These are phyloP conservation scores for Phragmites australis DNA, from an alignment of 176 grass and related monocot genomes.

Conservation along the genomic window DNA sequence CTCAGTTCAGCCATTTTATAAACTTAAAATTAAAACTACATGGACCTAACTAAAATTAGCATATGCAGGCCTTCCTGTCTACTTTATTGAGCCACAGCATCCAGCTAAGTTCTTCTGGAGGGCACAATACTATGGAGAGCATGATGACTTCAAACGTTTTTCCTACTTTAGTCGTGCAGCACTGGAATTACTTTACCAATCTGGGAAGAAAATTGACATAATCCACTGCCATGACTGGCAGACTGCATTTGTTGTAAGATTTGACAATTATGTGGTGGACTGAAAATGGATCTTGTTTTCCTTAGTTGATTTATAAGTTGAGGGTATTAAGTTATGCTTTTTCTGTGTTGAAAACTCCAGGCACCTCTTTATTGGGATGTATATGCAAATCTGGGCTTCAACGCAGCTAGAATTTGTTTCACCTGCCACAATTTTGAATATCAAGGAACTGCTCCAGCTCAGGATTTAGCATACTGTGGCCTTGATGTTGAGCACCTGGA, in stretches of 20 bases:
- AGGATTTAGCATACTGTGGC: conserved; percentile 78
- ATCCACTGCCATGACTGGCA: conserved; percentile 99
- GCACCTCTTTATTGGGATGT: conserved; percentile 98
- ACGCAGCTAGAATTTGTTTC: conserved; percentile 94
- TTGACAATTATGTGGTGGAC: conserved; percentile 1
- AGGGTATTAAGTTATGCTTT: neutral
- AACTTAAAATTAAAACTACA: conserved; percentile 15
- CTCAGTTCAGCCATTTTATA: conserved; percentile 19
- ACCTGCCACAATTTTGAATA: conserved; percentile 99
- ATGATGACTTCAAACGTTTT: conserved; percentile 94
- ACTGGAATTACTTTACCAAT: conserved; percentile 76
- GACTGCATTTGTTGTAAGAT: conserved; percentile 91
- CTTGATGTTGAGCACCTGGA: conserved; percentile 87
- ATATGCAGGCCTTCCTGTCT: conserved; percentile 83
- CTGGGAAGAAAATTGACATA: conserved; percentile 88
- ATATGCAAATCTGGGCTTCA: conserved; percentile 78
- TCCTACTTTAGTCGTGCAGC: conserved; percentile 88
- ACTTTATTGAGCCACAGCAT: conserved; percentile 96
- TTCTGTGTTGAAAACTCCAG: conserved; percentile 36
- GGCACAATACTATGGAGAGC: conserved; percentile 88
- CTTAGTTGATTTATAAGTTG: conserved; percentile 25
- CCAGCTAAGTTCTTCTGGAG: conserved; percentile 84
- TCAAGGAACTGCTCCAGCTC: conserved; percentile 77
- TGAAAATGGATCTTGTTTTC: conserved; percentile 25
- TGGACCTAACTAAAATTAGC: conserved; percentile 39